phyloP scores from a whole-genome alignment of 177 flowering plant species.

The Telopea speciosissima region DNA sequence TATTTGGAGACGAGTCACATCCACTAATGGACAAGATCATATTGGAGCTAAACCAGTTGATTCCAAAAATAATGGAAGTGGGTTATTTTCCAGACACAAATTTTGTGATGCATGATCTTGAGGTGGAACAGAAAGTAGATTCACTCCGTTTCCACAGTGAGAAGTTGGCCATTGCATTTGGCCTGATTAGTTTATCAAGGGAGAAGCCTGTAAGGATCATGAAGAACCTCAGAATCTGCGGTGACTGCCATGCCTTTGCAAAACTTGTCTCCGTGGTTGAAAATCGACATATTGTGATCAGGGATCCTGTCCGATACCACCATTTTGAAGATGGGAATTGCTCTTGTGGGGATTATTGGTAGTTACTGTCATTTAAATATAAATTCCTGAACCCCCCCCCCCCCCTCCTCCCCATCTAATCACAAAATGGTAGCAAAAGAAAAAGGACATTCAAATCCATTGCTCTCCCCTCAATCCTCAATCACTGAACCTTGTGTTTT shows the following conservation, averaged over 20 bases:
- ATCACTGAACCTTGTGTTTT: too few relatives aligned
- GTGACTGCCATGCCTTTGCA: slow-evolving; percentile 73
- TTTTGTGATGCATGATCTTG: slow-evolving; percentile 57
- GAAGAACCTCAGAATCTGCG: slow-evolving; percentile 76
- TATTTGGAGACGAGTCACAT: slow-evolving; percentile 46
- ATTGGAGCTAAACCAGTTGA: slow-evolving; percentile 36
- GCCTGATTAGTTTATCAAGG: slow-evolving; percentile 53
- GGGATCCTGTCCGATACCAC: slow-evolving; percentile 74
- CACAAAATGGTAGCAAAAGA: too few relatives aligned
- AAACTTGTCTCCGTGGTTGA: slow-evolving; percentile 68
- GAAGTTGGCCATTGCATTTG: slow-evolving; percentile 74
- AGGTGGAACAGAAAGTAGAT: slow-evolving; percentile 42
- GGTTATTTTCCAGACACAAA: slow-evolving; percentile 60
- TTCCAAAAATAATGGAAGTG: slow-evolving; percentile 50
- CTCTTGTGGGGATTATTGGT: slow-evolving; percentile 86
- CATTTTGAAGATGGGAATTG: slow-evolving; percentile 69
- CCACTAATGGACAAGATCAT: slow-evolving; percentile 49
- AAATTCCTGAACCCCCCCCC: too few relatives aligned
- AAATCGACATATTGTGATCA: slow-evolving; percentile 62
- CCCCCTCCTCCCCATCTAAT: too few relatives aligned
- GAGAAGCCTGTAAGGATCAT: slow-evolving; percentile 62
- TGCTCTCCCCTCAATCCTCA: too few relatives aligned
- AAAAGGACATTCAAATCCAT: too few relatives aligned
- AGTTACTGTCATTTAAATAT: background rate
- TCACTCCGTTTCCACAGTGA: slow-evolving; percentile 58